A percentile compares a stretch with the other conserved stretches of the same genome.
These are phyloP conservation scores for Cryptococcus sp. DNA, from an alignment of 1,284 basidiomycete genomes.

Conservation along the genomic window DNA sequence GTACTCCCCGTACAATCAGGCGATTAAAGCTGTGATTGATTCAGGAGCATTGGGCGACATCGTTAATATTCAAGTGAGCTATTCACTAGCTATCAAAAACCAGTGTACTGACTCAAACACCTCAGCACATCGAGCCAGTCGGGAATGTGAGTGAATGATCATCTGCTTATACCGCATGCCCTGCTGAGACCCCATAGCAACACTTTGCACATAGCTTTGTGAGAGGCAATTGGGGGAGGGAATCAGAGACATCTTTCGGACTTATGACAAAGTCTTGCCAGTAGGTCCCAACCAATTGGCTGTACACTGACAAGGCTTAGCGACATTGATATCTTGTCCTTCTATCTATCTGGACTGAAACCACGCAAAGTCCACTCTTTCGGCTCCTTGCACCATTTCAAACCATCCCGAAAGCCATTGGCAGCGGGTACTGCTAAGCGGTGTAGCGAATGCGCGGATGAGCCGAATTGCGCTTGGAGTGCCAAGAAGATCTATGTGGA, in stretches of 20 bases:
- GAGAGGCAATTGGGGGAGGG: constrained; percentile 74
- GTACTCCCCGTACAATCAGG: constrained; percentile 77
- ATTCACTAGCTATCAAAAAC: constrained; percentile 54
- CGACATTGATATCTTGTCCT: constrained; percentile 78
- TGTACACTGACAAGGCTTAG: constrained; percentile 50
- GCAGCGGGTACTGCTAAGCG: constrained; percentile 66
- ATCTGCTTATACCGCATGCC: constrained; percentile 8
- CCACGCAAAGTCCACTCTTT: constrained; percentile 76
- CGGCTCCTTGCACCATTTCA: constrained; percentile 78
- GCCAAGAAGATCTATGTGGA: constrained; percentile 64
- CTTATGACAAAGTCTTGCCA: constrained; percentile 88
- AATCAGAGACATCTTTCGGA: constrained; percentile 70
- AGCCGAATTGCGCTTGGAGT: constrained; percentile 74
- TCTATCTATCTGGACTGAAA: constrained; percentile 58
- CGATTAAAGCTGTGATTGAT: constrained; percentile 67
- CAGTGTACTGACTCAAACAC: neutral
- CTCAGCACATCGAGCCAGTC: constrained; percentile 45
- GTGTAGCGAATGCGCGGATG: constrained; percentile 71
- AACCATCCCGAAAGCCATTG: constrained; percentile 66
- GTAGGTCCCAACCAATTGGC: constrained; percentile 51
- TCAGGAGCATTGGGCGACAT: constrained; percentile 72
- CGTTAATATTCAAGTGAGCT: constrained; percentile 64
- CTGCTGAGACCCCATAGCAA: constrained; percentile 59
- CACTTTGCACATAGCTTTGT: constrained; percentile 73
- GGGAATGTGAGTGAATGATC: constrained; percentile 22